Conservation (phyloP, 2,329 filamentous ascomycete genomes). For the Monosporascus sp. region DNA sequence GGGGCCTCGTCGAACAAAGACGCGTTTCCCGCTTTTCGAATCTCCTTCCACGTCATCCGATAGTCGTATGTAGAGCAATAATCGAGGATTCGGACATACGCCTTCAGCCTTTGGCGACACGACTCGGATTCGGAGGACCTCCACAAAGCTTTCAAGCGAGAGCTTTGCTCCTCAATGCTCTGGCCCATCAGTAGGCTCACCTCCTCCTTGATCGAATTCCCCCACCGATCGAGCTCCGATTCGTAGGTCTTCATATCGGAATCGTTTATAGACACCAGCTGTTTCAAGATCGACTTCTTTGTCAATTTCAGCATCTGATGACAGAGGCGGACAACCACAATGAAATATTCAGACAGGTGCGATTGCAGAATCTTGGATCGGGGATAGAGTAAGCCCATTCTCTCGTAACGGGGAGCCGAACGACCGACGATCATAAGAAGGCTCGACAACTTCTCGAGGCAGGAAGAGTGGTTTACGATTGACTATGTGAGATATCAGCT, state of each 20-base stretch:
- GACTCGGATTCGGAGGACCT: neutral
- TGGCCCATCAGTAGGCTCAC: neutral
- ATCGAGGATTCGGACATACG: constrained; percentile 26
- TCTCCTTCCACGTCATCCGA: constrained; percentile 35
- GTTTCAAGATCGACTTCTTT: constrained; percentile 25
- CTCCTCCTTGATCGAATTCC: constrained; percentile 29
- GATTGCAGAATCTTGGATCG: constrained; percentile 30
- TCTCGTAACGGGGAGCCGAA: constrained; percentile 34
- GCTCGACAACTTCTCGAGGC: constrained; percentile 33
- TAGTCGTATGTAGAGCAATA: constrained; percentile 37
- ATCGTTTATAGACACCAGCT: constrained; percentile 29
- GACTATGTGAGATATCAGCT: constrained; percentile 17
- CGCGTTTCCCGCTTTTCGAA: constrained; percentile 33
- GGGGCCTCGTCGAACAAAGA: constrained; percentile 12
- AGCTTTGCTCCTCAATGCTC: neutral
- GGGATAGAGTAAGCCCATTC: constrained; percentile 33
- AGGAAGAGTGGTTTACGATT: constrained; percentile 24
- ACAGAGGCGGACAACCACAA: constrained; percentile 34
- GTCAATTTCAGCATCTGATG: constrained; percentile 27
- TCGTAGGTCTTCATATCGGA: constrained; percentile 27
- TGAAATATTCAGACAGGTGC: constrained; percentile 36
- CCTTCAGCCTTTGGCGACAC: constrained; percentile 5
- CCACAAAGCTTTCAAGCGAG: neutral
- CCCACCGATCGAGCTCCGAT: constrained; percentile 29
- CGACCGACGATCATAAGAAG: constrained; percentile 37